A percentile compares a stretch with the other conserved stretches of the same genome.
Conservation (phyloP, 345 rosid genomes). For the Lenwebbia sp. region DNA sequence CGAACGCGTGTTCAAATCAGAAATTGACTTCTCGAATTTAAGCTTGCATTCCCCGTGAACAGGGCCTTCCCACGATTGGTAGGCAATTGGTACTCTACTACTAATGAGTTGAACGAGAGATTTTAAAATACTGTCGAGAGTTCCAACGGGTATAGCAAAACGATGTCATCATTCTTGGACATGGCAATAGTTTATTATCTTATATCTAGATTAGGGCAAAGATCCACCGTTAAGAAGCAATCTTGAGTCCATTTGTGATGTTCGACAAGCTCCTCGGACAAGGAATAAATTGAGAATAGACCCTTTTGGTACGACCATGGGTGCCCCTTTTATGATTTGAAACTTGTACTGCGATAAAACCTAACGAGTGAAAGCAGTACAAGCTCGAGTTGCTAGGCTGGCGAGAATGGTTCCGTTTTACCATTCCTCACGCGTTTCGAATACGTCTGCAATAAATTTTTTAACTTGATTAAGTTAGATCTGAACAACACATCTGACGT, state of each 20-base stretch:
- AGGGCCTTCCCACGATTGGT: neutral
- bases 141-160: neutral
- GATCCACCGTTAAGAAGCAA: neutral
- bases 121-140: neutral
- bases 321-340: neutral
- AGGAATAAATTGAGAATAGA: neutral
- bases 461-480: neutral
- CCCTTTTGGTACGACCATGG: neutral
- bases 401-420: neutral
- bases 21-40: neutral
- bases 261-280: neutral
- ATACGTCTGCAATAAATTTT: neutral
- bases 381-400: neutral
- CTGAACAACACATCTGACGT: accelerated
- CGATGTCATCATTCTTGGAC: neutral
- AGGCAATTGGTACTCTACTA: neutral
- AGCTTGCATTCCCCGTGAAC: neutral
- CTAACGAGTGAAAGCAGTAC: neutral
- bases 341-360: neutral
- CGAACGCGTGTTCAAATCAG: neutral
- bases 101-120: neutral
- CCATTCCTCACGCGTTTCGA: neutral
- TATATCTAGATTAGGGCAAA: neutral
- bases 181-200: neutral
- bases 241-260: neutral